Evolutionary conservation across 2,329 filamentous ascomycete species (phyloP).

Genomic region (Penicillium aurantiogriseum): DNA sequence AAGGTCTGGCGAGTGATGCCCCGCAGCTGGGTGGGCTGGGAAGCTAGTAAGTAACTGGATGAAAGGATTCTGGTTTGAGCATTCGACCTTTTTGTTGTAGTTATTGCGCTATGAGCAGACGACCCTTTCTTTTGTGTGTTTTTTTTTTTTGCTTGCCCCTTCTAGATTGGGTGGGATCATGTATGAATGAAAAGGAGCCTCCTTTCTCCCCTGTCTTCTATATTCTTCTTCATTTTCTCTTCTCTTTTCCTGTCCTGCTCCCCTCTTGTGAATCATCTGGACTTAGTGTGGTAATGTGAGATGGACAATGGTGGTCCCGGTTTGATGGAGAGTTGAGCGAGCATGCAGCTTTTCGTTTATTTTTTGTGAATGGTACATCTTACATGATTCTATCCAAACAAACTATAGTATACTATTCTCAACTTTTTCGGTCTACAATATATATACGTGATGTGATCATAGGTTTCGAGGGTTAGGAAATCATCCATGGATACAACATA

Average conservation of each 20-base stretch:
- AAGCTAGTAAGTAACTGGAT: constrained; percentile 30
- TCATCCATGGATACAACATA: no score
- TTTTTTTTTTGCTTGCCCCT: constrained; percentile 2
- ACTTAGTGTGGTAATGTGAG: constrained; percentile 22
- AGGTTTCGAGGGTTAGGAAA: not conserved
- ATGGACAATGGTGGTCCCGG: constrained; percentile 14
- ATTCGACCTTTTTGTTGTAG: not conserved
- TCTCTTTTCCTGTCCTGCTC: constrained; percentile 11
- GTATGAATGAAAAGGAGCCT: constrained; percentile 20
- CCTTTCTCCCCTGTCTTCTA: constrained; percentile 7
- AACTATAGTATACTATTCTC: not conserved
- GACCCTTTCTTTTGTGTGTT: constrained; percentile 8
- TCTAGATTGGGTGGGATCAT: constrained; percentile 17
- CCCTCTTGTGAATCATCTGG: constrained; percentile 1
- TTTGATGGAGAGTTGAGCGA: constrained; percentile 27
- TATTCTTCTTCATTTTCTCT: constrained; percentile 9
- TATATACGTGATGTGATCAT: not conserved
- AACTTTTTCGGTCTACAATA: not conserved
- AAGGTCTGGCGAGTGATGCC: constrained; percentile 97
- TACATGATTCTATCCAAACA: constrained; percentile 15
- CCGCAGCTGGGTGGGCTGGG: constrained; percentile 89
- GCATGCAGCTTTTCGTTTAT: constrained; percentile 21
- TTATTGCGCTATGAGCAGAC: constrained; percentile 11
- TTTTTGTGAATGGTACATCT: constrained; percentile 17
- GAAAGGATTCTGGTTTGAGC: not conserved